Conservation (phyloP, 2,329 filamentous ascomycete species). For the Pseudocercospora cruenta region DNA sequence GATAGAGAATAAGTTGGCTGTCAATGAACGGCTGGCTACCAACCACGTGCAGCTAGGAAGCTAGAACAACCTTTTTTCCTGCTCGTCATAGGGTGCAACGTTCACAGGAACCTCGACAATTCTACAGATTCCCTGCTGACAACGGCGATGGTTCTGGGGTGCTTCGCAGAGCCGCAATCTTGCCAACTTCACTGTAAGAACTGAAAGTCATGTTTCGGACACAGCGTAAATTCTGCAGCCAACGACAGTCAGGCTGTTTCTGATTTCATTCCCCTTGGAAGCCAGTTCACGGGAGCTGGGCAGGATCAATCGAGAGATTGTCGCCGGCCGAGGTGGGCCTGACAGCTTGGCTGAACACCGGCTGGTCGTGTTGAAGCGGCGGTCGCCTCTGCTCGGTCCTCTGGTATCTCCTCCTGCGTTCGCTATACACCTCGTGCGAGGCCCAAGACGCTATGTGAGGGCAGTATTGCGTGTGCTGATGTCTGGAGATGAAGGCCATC, state of each 20-base stretch:
- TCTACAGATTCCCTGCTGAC: neutral
- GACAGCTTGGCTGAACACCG: neutral
- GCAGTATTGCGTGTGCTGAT: neutral
- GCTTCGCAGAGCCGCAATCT: slow-evolving; percentile 6
- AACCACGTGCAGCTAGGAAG: slow-evolving; percentile 19
- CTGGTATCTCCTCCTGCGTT: neutral
- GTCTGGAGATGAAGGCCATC: neutral
- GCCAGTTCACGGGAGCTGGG: neutral
- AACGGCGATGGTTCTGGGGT: neutral
- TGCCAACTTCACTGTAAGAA: neutral
- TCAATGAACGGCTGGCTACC: slow-evolving; percentile 6
- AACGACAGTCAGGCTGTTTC: neutral
- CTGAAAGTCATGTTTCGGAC: neutral
- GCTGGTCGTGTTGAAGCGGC: neutral
- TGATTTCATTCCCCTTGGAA: neutral
- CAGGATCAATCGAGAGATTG: neutral
- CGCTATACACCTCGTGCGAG: neutral
- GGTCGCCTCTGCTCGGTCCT: neutral
- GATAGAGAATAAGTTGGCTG: neutral
- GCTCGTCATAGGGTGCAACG: neutral
- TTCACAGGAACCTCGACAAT: neutral
- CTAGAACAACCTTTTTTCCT: slow-evolving; percentile 1
- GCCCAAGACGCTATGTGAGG: too few species aligned
- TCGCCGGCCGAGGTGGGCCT: neutral
- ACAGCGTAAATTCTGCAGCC: neutral